Conservation (phyloP, 1,284 basidiomycete genomes). For the Lentinula novae-zelandiae region DNA sequence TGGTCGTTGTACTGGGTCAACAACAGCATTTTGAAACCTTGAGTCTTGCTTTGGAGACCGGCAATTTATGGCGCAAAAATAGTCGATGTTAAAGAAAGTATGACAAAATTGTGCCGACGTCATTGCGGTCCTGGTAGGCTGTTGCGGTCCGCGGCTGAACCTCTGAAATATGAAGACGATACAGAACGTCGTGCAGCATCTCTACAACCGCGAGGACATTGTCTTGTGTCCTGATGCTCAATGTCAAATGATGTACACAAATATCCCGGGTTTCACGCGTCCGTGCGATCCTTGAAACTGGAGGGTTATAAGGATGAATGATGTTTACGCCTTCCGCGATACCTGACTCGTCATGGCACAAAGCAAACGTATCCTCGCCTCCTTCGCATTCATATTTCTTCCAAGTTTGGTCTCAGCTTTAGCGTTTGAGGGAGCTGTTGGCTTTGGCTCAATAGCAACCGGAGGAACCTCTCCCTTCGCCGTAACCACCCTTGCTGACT, state of each 20-base stretch:
- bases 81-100: not conserved
- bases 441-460: constrained; percentile 20
- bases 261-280: not conserved
- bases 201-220: not conserved
- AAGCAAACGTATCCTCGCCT: not conserved
- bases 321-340: not conserved
- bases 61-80: no score
- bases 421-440: constrained; percentile 20
- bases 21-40: no score
- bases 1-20: no score
- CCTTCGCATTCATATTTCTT: constrained; percentile 10
- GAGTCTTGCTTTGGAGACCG: no score
- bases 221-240: not conserved
- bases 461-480: constrained; percentile 17
- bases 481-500: constrained; percentile 19
- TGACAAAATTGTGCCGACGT: not conserved
- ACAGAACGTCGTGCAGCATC: not conserved
- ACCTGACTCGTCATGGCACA: not conserved
- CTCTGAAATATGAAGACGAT: not conserved
- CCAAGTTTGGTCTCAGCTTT: constrained; percentile 15
- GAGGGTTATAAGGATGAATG: not conserved
- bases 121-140: not conserved
- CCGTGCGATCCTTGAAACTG: not conserved
- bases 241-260: not conserved
- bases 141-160: not conserved